Percentiles rank a stretch among this genome's conserved stretches.
These are phyloP conservation scores for Zoysia matrella DNA, from an alignment of 202 grass and related monocot genomes.

Conservation along the genomic window DNA sequence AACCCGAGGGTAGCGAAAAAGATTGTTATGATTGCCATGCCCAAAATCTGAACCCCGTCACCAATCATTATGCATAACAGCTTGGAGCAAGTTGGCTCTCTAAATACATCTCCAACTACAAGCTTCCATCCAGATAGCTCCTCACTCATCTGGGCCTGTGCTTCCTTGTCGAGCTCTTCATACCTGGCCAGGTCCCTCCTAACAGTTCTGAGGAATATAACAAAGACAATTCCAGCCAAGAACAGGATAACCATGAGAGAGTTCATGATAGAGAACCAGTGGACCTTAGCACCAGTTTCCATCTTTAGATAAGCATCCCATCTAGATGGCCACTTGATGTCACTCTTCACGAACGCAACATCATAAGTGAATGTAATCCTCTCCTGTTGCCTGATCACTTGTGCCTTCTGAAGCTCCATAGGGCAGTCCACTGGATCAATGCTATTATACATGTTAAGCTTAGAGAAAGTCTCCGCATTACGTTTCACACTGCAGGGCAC, in stretches of 20 bases:
- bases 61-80: conserved; percentile 88
- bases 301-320: conserved; percentile 93
- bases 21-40: conserved; percentile 83
- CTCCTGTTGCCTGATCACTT: conserved; percentile 78
- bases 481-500: conserved; percentile 80
- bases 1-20: conserved; percentile 87
- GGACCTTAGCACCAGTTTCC: conserved; percentile 83
- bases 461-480: conserved; percentile 57
- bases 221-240: conserved; percentile 92
- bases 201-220: conserved; percentile 93
- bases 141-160: conserved; percentile 91
- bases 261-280: conserved; percentile 98
- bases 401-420: conserved; percentile 63
- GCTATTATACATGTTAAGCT: conserved; percentile 81
- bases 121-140: conserved; percentile 74
- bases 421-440: conserved; percentile 70
- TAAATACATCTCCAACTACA: conserved; percentile 63
- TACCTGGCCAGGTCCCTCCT: conserved; percentile 88
- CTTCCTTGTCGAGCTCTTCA: conserved; percentile 88
- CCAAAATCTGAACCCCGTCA: conserved; percentile 88
- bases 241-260: conserved; percentile 95
- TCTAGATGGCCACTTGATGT: conserved; percentile 47
- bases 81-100: conserved; percentile 75
- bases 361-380: conserved; percentile 84
- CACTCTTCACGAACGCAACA: conserved; percentile 79